Percentiles rank a stretch among this genome's conserved stretches.
phyloP scores from a whole-genome alignment of 768 basidiomycete species.

The Pholiota molesta region DNA sequence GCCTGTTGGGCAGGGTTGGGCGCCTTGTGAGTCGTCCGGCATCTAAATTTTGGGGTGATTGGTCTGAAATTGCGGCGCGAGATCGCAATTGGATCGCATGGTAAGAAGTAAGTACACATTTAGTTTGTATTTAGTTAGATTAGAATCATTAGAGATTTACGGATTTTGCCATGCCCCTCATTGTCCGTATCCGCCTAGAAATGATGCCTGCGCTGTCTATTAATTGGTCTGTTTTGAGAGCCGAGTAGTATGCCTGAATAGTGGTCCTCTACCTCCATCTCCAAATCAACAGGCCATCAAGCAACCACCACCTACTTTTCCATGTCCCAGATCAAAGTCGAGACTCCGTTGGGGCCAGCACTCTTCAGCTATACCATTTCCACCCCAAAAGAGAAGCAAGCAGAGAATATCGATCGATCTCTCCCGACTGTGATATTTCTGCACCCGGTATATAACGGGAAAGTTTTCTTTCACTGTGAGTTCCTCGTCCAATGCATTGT shows the following conservation, averaged over 20 bases:
- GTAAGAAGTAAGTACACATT: too few relatives aligned
- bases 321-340: constrained; percentile 35
- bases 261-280: background rate
- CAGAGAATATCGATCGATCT: constrained; percentile 29
- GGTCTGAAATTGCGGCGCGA: background rate
- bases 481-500: background rate
- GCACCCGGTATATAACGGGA: constrained; percentile 37
- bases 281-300: background rate
- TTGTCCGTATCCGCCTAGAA: too few relatives aligned
- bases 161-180: background rate
- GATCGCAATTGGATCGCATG: background rate
- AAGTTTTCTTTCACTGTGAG: constrained; percentile 37
- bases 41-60: background rate
- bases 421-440: constrained; percentile 39
- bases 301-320: too few relatives aligned
- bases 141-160: background rate
- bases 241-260: background rate
- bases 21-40: background rate
- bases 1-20: too few relatives aligned
- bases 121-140: background rate
- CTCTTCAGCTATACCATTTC: constrained; percentile 39
- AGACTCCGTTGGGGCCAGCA: constrained; percentile 30
- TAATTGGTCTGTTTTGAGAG: too few relatives aligned
- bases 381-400: constrained; percentile 32
- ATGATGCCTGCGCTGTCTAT: too few relatives aligned